Evolutionary conservation across 1,139 yeast genomes (phyloP), one percentile per base, ranked within the genome.

Genomic region (Kodamaea sp.): DNA sequence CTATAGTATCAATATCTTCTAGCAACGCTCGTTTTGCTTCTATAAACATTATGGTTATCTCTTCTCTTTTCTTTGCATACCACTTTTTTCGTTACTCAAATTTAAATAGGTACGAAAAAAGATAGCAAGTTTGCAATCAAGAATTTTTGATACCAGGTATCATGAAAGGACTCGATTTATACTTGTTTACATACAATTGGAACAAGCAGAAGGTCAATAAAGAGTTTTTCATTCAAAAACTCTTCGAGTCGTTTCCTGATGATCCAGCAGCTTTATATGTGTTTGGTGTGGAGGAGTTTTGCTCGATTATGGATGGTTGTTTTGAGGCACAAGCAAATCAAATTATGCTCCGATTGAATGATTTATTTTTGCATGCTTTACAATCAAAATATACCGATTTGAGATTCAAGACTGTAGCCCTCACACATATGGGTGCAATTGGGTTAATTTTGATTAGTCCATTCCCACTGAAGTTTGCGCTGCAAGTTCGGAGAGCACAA

Each of bases 281-380:
- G 0, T 73, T 86, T 54, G 94, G 87, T 1, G 73, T 88, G 38
- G 89, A 89, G 57, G 97, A 89, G 56, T 57, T 85, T 25, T 75
- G 87, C 32, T 65, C 84, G 1, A 68, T 84, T 2, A 56, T 83
- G 52, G 84, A 84, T 37, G 84, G 87, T 1, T 69, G 84, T 7
- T 74, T 79, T 39, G 61, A 62, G 2, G 57, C 58, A 2, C 35
- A 47, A 1, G 69, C 78, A 1, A 63, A 68, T 12, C 52, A 54
- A 3, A 65, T 71, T 39, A 53, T 83, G 34, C 57, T 68, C 6
- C 55, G 63, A 1, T 50, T 81, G 35, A 64, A 71, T 33, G 60
- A 65, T 4, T 53, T 67, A 1, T 53, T 81, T 2, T 52, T 73
- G n/a, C 52, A 58, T 2, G 65, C 73, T 0, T 53, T 84, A 33